Conservation (phyloP, 257 asterid species). For the Apocynum venetum region DNA sequence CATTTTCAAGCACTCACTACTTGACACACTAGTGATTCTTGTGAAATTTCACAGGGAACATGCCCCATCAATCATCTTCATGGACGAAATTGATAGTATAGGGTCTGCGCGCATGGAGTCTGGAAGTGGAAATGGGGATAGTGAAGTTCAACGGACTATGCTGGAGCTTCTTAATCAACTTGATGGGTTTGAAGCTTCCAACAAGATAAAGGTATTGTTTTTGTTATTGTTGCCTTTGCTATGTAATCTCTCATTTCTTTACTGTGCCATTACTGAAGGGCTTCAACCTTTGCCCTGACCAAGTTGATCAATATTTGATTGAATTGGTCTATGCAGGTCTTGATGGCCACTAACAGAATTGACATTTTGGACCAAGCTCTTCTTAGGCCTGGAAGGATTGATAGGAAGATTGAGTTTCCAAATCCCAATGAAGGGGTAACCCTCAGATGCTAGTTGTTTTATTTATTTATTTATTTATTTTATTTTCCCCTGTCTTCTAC, state of each 20-base stretch:
- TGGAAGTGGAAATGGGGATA: constrained; percentile 88
- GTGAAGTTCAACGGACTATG: constrained; percentile 95
- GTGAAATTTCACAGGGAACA: constrained; percentile 54
- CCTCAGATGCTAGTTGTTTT: neutral
- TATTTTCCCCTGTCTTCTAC: neutral
- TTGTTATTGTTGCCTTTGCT: constrained; percentile 10
- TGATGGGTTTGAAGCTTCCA: constrained; percentile 95
- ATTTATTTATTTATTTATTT: neutral
- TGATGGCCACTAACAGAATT: constrained; percentile 93
- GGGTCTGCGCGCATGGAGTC: constrained; percentile 95
- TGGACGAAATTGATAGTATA: constrained; percentile 93
- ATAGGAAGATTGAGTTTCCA: constrained; percentile 91
- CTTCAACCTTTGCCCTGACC: neutral
- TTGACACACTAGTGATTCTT: neutral
- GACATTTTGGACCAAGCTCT: constrained; percentile 92
- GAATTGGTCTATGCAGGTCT: constrained; percentile 41
- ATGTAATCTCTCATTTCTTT: neutral
- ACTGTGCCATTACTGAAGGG: neutral
- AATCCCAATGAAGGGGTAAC: constrained; percentile 84
- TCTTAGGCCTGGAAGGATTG: constrained; percentile 90
- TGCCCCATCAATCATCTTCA: constrained; percentile 90
- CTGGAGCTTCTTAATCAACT: constrained; percentile 92
- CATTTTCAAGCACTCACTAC: neutral
- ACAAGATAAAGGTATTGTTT: constrained; percentile 60
- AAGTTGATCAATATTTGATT: constrained; percentile 1